These are phyloP conservation scores for Naganishia sp. DNA, from an alignment of 1,284 basidiomycete species.

Conservation along the genomic window DNA sequence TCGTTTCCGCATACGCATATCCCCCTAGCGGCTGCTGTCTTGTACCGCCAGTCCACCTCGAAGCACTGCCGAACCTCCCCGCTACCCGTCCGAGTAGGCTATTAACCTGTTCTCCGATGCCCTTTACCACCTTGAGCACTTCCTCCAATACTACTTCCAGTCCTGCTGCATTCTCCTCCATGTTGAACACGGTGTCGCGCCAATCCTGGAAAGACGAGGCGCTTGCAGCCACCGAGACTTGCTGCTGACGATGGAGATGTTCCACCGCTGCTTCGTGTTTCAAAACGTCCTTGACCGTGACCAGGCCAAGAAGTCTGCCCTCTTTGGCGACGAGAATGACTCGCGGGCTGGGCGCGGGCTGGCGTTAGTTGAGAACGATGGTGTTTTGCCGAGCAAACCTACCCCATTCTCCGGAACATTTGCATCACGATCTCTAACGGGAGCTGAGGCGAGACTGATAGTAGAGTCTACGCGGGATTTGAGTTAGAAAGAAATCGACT, in stretches of 20 bases:
- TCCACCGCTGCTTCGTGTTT: slow-evolving; percentile 66
- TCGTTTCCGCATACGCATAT: not conserved
- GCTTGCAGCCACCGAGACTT: slow-evolving; percentile 21
- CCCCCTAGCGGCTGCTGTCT: not conserved
- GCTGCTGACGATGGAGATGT: slow-evolving; percentile 37
- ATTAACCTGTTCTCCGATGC: slow-evolving; percentile 1
- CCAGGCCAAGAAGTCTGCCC: slow-evolving; percentile 78
- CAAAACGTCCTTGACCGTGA: slow-evolving; percentile 95
- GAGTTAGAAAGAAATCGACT: slow-evolving; percentile 6
- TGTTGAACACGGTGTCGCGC: slow-evolving; percentile 35
- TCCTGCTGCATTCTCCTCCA: slow-evolving; percentile 41
- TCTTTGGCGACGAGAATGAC: slow-evolving; percentile 88
- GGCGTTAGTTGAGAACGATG: not conserved
- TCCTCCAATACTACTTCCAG: slow-evolving; percentile 52
- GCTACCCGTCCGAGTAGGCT: not conserved
- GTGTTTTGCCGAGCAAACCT: slow-evolving; percentile 46
- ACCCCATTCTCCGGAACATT: slow-evolving; percentile 94
- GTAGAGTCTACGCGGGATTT: slow-evolving; percentile 67
- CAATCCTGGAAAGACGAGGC: slow-evolving; percentile 36
- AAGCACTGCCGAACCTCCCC: slow-evolving; percentile 6
- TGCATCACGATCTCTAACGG: slow-evolving; percentile 96
- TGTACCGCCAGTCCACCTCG: not conserved
- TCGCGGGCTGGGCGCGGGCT: slow-evolving; percentile 65
- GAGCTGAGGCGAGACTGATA: slow-evolving; percentile 88
- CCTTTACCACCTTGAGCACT: slow-evolving; percentile 42